Evolutionary conservation across 2,329 filamentous ascomycete species (phyloP).

Genomic region (Ploettnerulaceae sp.): DNA sequence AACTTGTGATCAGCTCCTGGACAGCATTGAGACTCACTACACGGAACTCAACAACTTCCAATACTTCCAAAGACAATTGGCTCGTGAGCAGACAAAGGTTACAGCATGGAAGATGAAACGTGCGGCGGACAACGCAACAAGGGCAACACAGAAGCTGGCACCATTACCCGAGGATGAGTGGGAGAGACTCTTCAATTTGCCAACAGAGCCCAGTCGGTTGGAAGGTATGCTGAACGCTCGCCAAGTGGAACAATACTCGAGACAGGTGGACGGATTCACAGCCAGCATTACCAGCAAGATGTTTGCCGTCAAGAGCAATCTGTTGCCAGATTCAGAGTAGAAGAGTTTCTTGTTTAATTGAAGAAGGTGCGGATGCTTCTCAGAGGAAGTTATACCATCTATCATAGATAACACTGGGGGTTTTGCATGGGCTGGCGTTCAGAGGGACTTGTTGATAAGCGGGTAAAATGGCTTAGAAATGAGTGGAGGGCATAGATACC

Average conservation of each 20-base stretch:
- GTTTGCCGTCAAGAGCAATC: slow-evolving; percentile 82
- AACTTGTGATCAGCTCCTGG: slow-evolving; percentile 91
- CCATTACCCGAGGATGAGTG: slow-evolving; percentile 94
- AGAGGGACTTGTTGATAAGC: slow-evolving; percentile 14
- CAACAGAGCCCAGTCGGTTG: slow-evolving; percentile 85
- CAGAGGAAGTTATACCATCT: slow-evolving; percentile 1
- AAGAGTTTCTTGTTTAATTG: not conserved
- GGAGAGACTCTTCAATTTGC: slow-evolving; percentile 97
- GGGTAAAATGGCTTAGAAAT: not conserved
- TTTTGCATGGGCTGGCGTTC: slow-evolving; percentile 19
- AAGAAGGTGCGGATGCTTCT: not conserved
- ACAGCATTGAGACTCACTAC: slow-evolving; percentile 96
- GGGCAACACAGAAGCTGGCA: slow-evolving; percentile 80
- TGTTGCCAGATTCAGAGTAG: slow-evolving; percentile 44
- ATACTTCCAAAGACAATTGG: slow-evolving; percentile 90
- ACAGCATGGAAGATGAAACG: slow-evolving; percentile 94
- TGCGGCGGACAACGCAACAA: slow-evolving; percentile 87
- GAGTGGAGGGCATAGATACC: not conserved
- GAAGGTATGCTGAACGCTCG: slow-evolving; percentile 92
- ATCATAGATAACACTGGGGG: not conserved
- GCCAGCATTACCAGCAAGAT: slow-evolving; percentile 91
- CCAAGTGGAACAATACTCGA: slow-evolving; percentile 96
- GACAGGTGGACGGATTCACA: slow-evolving; percentile 94
- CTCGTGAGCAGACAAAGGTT: slow-evolving; percentile 94
- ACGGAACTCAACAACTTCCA: slow-evolving; percentile 99